phyloP scores from a whole-genome alignment of 805 yeast species.

The Suhomyces tanzawaensis region DNA sequence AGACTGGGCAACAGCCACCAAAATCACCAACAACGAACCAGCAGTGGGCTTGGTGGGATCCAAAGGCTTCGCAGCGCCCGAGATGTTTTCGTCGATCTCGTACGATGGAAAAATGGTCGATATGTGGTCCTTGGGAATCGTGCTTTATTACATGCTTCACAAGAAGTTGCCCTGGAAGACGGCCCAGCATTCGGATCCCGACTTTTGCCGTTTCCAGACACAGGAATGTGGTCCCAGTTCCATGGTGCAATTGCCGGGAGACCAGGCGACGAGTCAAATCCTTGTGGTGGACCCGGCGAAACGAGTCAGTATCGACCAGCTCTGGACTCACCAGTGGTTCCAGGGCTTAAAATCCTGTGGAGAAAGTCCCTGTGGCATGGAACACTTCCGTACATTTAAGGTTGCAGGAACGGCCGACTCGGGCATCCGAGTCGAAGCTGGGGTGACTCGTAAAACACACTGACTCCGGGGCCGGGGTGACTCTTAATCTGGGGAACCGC shows the following conservation, averaged over 20 bases:
- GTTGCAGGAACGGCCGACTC: background rate
- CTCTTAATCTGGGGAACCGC: background rate
- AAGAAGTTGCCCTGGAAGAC: slow-evolving; percentile 47
- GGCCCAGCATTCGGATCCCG: slow-evolving; percentile 29
- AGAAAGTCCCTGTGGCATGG: background rate
- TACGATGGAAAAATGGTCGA: slow-evolving; percentile 45
- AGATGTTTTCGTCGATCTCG: slow-evolving; percentile 30
- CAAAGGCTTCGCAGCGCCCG: slow-evolving; percentile 47
- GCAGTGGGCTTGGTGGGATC: slow-evolving; percentile 51
- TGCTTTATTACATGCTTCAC: slow-evolving; percentile 32
- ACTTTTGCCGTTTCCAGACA: background rate
- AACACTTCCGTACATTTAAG: background rate
- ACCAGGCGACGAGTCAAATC: slow-evolving; percentile 8
- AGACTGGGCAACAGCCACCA: slow-evolving; percentile 38
- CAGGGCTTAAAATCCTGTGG: background rate
- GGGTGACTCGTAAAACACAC: background rate
- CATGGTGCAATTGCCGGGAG: no score
- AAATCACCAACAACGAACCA: slow-evolving; percentile 8
- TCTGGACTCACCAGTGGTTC: slow-evolving; percentile 11
- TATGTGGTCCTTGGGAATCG: slow-evolving; percentile 51
- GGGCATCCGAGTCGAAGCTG: background rate
- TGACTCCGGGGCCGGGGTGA: no score
- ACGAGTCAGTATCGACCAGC: slow-evolving; percentile 8
- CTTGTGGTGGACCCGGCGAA: slow-evolving; percentile 8
- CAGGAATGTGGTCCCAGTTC: background rate